Base-by-base conservation (phyloP, 441 rosid species). In the Biscutella auriculata region DNA sequence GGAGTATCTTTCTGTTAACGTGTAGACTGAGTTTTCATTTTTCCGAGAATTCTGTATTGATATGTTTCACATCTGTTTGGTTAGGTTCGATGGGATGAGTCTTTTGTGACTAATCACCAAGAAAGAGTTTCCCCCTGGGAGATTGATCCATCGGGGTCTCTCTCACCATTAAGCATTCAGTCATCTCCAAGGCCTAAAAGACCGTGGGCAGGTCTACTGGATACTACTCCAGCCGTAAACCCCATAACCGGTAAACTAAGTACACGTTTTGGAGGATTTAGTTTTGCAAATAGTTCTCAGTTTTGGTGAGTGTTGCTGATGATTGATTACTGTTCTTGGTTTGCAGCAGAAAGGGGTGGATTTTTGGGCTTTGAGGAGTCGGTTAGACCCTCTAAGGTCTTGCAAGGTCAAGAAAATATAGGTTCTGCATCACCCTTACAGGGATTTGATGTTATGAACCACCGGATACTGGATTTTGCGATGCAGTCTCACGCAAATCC, bases 361-460 rank as follows among this genome's bases (percentile, higher is more conserved):
- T 71, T 81, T 73, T 68, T 79, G 82, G 90, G 82, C 95, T 87
- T 85, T 71, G 93, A 83, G 90, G 96, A 78, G 68, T 85, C 93
- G 14, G 48, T 83, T 51, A 75, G 88, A 78, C 80, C 98, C 93
- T 91, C 96, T 75, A 85, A 88, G 98, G 96, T 91, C 98, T 91
- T 91, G 98, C 98, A 87, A 87, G 97, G 97, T 91, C 97, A 91
- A 91, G 97, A 91, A 91, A 91, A 85, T 79, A 57, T 68, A 67
- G 87, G 84, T 81, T 84, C 80, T 37, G 77, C 75, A 45, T 82
- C 93, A 76, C 74, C 91, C 61, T 43, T 82, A 40, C 79, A 71
- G 15, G 79, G 87, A 19, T 45, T 72, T 76, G 96, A 80, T 77
- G 73, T 76, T 51, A 69, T 65, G 61, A 82, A 75, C 82, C 77